Percentiles rank a stretch among this genome's conserved stretches.
phyloP scores from a whole-genome alignment of 108 stramenopile species.

The Skeletonema potamos region DNA sequence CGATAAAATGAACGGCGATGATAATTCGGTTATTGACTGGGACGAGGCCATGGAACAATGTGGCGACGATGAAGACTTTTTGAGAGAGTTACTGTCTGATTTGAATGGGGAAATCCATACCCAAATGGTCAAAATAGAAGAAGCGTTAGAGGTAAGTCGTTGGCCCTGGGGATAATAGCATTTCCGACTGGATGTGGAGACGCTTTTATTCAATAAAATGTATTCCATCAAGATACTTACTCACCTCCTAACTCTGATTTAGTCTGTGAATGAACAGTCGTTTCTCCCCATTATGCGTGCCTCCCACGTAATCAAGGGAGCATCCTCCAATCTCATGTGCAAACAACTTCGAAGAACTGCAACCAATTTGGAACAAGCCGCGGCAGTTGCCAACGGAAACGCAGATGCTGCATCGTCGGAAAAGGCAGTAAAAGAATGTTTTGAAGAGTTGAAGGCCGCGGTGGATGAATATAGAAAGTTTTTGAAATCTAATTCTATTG shows the following conservation, averaged over 20 bases:
- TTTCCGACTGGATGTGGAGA: not conserved
- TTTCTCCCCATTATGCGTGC: slow-evolving; percentile 75
- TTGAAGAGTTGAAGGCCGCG: slow-evolving; percentile 53
- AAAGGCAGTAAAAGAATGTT: slow-evolving; percentile 48
- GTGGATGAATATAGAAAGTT: slow-evolving; percentile 62
- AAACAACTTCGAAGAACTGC: slow-evolving; percentile 66
- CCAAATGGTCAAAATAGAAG: slow-evolving; percentile 77
- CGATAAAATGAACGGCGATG: not conserved
- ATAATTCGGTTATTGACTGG: slow-evolving; percentile 91
- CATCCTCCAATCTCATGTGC: slow-evolving; percentile 93
- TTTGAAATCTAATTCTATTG: too few species aligned
- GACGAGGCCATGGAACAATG: slow-evolving; percentile 92
- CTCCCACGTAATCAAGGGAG: slow-evolving; percentile 91
- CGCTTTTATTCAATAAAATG: not conserved
- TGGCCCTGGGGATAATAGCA: not conserved
- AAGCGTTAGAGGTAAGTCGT: slow-evolving; percentile 59
- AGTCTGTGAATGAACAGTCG: slow-evolving; percentile 47
- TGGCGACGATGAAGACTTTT: slow-evolving; percentile 91
- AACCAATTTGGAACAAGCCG: slow-evolving; percentile 65
- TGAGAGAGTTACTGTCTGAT: slow-evolving; percentile 85
- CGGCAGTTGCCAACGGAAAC: slow-evolving; percentile 51
- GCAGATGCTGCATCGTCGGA: slow-evolving; percentile 16
- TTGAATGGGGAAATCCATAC: slow-evolving; percentile 76
- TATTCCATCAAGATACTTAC: too few species aligned
- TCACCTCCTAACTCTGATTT: not conserved